Evolutionary conservation across 176 grass and related monocot species (phyloP), one percentile per base, ranked within the genome.

Genomic region (Eragrostis curvula): DNA sequence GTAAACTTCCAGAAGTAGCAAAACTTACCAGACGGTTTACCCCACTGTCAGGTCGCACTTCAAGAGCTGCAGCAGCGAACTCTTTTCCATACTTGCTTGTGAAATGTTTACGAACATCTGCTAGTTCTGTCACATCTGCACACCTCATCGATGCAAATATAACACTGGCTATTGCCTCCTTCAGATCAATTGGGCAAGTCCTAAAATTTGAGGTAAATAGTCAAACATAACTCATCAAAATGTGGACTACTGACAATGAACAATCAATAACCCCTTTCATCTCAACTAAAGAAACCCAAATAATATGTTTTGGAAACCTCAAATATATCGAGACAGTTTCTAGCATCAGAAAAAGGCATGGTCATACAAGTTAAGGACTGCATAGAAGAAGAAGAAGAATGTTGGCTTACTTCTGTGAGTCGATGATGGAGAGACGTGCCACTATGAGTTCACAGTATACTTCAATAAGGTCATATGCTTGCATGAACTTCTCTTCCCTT

Each of bases 81-180:
- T 98, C 96, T 90, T 98, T 99, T 21, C 96, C 93, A 60, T 99
- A 99, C 87, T 99, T 99, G 66, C 79, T 84, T 69, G 84, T 61
- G 85, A 99, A 99, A 51, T 96, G 93, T 81, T 96, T 93, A 32
- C 85, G 70, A 27, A 99, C 83, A 87, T 99, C 96, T 55, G 28
- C 87, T 75, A 99, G 89, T 86, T 99, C 93, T 79, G 84, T 86
- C 47, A 99, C 79, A 83, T 99, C 96, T 30, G 93, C 85, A 93
- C 96, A 99, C 87, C 96, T 88, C 79, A 92, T 90, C 2, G 96
- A 93, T 71, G 96, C 91, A 91, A 93, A 99, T 90, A 99, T 87
- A 65, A 99, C 68, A 55, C 93, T 99, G n/a, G 96, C 73, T 90
- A 99, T 84, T 82, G 96, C 96, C 78, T 99, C 96, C 86, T 90